Evolutionary conservation across 352 stramenopile genomes (phyloP).

Genomic region (Globisporangium ultimum): DNA sequence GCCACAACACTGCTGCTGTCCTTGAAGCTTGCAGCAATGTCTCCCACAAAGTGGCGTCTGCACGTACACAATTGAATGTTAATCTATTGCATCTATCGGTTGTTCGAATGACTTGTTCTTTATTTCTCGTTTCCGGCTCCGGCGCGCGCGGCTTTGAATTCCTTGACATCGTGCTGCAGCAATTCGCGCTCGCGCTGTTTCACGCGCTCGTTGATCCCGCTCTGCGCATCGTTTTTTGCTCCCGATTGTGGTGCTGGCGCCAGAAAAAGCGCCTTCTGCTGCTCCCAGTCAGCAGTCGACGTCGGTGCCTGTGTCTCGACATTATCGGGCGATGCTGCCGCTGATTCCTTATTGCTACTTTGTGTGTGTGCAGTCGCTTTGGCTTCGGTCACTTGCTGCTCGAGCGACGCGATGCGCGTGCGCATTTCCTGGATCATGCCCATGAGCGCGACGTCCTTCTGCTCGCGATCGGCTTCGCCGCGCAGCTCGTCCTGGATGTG

Average conservation of each 20-base stretch:
- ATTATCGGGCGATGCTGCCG: not conserved
- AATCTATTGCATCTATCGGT: not conserved
- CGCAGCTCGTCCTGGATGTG: slow-evolving; percentile 39
- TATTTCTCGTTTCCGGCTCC: slow-evolving; percentile 4
- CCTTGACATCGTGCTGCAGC: slow-evolving; percentile 41
- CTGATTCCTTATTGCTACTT: slow-evolving; percentile 7
- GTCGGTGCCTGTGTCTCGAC: slow-evolving; percentile 7
- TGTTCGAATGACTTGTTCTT: not conserved
- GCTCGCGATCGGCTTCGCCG: slow-evolving; percentile 29
- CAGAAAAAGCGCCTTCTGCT: slow-evolving; percentile 37
- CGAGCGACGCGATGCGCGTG: slow-evolving; percentile 47
- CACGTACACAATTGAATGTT: too few species aligned
- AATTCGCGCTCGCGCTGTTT: slow-evolving; percentile 46
- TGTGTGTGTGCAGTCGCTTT: slow-evolving; percentile 5
- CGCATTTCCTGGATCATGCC: slow-evolving; percentile 60
- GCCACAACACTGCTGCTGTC: too few species aligned
- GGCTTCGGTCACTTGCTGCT: slow-evolving; percentile 35
- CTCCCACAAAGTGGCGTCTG: too few species aligned
- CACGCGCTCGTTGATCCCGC: slow-evolving; percentile 45
- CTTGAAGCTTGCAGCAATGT: too few species aligned
- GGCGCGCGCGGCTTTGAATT: slow-evolving; percentile 31
- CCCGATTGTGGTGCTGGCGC: slow-evolving; percentile 3
- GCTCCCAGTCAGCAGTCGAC: slow-evolving; percentile 20
- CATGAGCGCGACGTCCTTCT: slow-evolving; percentile 52
- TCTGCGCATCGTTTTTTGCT: slow-evolving; percentile 20